Evolutionary conservation across 306 rosid species (phyloP), one percentile per base, ranked within the genome.

Genomic region (Fragaria iinumae): DNA sequence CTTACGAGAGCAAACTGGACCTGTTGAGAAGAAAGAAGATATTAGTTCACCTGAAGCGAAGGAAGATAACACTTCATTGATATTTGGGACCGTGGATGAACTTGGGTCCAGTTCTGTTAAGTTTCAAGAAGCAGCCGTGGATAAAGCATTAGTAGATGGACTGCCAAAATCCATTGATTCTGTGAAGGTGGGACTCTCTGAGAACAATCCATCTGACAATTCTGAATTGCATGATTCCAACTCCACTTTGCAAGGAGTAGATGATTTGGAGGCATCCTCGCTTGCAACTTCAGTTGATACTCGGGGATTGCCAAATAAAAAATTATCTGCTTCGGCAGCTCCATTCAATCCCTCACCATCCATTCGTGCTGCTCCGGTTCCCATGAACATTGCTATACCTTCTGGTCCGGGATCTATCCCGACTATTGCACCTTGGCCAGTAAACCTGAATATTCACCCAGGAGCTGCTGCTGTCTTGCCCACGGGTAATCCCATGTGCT

Each of bases 251-350:
- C 86, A 73, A 69, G 87, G 71, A 68, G 90, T 67, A 68, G 98
- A 88, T 56, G 91, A 88, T 70, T 71, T 85, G 79, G 87, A 77
- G 77, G 87, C 79, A 55, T 49, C 83, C 25, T 80, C 76, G 44
- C 68, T 84, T 59, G 69, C 65, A 27, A 88, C 72, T 85, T 80
- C 85, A 60, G 77, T 75, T 75, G 90, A 95, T 53, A 45, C 56
- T 56, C 88, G 83, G 50, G 88, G 87, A 76, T 77, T 81, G 50
- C 67, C 89, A 0, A 81, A 75, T 80, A 92, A 84, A 85, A 96
- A 96, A 80, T 82, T 96, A 80, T 96, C 99, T 56, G 99, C 99
- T 34, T 91, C 97, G 53, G 99, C 99, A 25, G 91, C 93, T 83
- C 99, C 98, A 66, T 96, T 92, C 86, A 96, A 91, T 78, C 99